Percentiles rank a stretch among this genome's conserved stretches.
Evolutionary conservation across 371 early-diverging fungal genomes (phyloP).

Genomic region (Neoconidiobolus thromboides): DNA sequence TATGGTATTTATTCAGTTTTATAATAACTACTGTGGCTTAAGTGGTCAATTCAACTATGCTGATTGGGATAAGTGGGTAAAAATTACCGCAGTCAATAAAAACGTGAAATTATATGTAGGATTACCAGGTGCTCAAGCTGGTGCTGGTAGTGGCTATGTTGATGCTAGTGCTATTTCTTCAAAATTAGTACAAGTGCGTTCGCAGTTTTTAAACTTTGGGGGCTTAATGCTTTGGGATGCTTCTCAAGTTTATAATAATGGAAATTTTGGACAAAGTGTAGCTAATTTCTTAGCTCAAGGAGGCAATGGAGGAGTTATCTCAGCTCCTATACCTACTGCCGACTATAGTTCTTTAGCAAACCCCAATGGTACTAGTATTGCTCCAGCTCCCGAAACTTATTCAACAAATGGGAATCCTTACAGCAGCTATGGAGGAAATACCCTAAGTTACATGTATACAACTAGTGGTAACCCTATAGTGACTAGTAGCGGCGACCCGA

Average conservation of each 20-base stretch:
- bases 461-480: too few relatives aligned
- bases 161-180: constrained; percentile 16
- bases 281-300: too few relatives aligned
- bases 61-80: constrained; percentile 37
- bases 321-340: too few relatives aligned
- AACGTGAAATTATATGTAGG: constrained; percentile 36
- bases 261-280: too few relatives aligned
- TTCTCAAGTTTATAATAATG: neutral
- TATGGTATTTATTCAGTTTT: constrained; percentile 44
- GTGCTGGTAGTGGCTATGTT: constrained; percentile 30
- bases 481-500: too few relatives aligned
- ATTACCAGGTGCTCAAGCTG: constrained; percentile 34
- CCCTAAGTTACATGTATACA: too few relatives aligned
- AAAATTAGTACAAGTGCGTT: constrained; percentile 15
- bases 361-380: too few relatives aligned
- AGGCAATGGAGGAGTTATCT: too few relatives aligned
- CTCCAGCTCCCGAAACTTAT: too few relatives aligned
- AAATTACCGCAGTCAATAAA: constrained; percentile 24
- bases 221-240: constrained; percentile 55
- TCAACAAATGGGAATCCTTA: too few relatives aligned
- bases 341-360: too few relatives aligned
- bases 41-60: constrained; percentile 30
- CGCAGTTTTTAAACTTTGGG: constrained; percentile 25
- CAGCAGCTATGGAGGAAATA: too few relatives aligned
- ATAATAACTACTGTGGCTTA: constrained; percentile 43